A percentile compares a stretch with the other conserved stretches of the same genome.
Evolutionary conservation across 768 basidiomycete genomes (phyloP).

Genomic region (Gymnopilus junonius): DNA sequence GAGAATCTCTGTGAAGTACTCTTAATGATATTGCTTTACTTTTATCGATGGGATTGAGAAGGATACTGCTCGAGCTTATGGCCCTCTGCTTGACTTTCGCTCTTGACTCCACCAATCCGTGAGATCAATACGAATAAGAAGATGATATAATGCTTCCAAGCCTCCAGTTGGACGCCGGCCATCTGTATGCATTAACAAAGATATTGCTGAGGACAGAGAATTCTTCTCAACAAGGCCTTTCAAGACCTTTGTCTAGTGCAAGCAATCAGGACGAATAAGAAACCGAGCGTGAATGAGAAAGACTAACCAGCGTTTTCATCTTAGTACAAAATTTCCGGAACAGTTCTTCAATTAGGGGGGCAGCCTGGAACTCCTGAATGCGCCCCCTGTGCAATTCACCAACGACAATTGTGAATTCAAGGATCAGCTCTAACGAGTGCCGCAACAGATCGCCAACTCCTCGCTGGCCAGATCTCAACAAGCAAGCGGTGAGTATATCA

Average conservation of each 20-base stretch:
- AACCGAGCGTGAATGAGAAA: neutral
- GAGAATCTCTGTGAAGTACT: neutral
- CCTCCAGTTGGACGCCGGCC: conserved; percentile 51
- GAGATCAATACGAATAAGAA: conserved; percentile 57
- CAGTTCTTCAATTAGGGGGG: conserved; percentile 55
- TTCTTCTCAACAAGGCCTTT: conserved; percentile 61
- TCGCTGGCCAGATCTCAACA: conserved; percentile 71
- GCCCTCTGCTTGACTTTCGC: neutral
- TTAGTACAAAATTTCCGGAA: conserved; percentile 56
- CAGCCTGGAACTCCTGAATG: conserved; percentile 70
- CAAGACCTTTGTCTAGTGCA: conserved; percentile 55
- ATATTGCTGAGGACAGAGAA: conserved; percentile 28
- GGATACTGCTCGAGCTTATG: neutral
- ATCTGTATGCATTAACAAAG: conserved; percentile 26
- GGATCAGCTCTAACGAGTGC: conserved; percentile 62
- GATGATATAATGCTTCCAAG: conserved; percentile 54
- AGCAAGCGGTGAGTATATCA: conserved; percentile 75
- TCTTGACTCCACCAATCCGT: conserved; percentile 59
- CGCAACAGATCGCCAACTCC: conserved; percentile 68
- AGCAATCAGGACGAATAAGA: conserved; percentile 9
- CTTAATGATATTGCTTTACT: neutral
- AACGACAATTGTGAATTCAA: conserved; percentile 69
- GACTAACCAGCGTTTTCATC: conserved; percentile 61
- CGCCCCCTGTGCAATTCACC: conserved; percentile 60
- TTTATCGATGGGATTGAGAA: neutral